phyloP scores from a whole-genome alignment of 345 rosid genomes.

The Gossypium sturtianum region DNA sequence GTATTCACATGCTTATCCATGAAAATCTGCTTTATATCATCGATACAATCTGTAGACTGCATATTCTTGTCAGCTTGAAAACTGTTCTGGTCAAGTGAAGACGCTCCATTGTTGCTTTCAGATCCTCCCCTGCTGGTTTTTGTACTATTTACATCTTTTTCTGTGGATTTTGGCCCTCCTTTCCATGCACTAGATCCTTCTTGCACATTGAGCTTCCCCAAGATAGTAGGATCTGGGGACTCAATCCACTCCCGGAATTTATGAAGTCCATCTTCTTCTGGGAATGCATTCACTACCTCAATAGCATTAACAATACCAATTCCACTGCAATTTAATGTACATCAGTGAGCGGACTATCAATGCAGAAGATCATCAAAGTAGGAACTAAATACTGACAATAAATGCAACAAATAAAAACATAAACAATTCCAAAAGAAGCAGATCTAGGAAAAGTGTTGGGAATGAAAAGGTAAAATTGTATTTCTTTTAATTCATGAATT shows the following conservation, averaged over 20 bases:
- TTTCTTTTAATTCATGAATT: conserved; percentile 6
- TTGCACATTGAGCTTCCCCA: conserved; percentile 47
- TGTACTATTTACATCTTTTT: conserved; percentile 19
- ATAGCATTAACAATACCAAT: conserved; percentile 97
- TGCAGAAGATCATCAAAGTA: background rate
- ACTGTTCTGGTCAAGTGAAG: conserved; percentile 25
- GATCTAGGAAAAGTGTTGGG: background rate
- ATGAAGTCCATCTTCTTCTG: conserved; percentile 85
- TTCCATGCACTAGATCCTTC: conserved; percentile 33
- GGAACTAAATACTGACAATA: background rate
- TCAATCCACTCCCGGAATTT: conserved; percentile 93
- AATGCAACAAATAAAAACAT: background rate
- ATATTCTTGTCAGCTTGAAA: conserved; percentile 23
- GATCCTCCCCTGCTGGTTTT: conserved; percentile 18
- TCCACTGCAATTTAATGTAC: conserved; percentile 56
- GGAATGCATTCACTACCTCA: conserved; percentile 90
- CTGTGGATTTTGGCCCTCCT: conserved; percentile 34
- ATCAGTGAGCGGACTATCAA: conserved; percentile 10
- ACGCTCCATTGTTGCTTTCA: conserved; percentile 14
- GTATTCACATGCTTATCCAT: conserved; percentile 76
- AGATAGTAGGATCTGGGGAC: conserved; percentile 90
- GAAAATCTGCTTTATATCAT: conserved; percentile 59
- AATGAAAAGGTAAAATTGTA: background rate
- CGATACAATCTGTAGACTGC: conserved; percentile 25
- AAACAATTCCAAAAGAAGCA: background rate